A percentile compares a stretch with the other conserved stretches of the same genome.
Evolutionary conservation across 2,329 filamentous ascomycete genomes (phyloP).

Genomic region (Fusarium sp.): DNA sequence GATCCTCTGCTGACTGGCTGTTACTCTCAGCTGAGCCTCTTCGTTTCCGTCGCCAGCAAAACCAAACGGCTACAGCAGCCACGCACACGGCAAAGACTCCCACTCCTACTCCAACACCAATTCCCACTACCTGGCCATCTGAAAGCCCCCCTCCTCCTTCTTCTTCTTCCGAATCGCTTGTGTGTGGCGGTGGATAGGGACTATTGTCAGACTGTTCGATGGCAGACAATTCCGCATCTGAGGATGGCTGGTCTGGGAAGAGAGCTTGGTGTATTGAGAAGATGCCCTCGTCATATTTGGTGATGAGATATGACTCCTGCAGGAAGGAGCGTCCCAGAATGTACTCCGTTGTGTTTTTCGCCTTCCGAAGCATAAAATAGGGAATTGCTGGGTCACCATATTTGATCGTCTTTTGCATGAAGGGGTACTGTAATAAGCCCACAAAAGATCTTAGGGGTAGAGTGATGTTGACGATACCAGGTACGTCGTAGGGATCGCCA

Average conservation of each 20-base stretch:
- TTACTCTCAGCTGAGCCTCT: constrained; percentile 45
- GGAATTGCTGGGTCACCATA: constrained; percentile 63
- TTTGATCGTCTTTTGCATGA: constrained; percentile 59
- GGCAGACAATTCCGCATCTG: constrained; percentile 58
- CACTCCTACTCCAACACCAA: constrained; percentile 63
- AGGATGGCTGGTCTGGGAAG: constrained; percentile 63
- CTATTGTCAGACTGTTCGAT: constrained; percentile 63
- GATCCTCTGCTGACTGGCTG: constrained; percentile 51
- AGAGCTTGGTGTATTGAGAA: constrained; percentile 71
- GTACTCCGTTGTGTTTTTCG: constrained; percentile 67
- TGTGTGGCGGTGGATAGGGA: constrained; percentile 60
- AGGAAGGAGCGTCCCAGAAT: constrained; percentile 78
- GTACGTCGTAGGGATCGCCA: constrained; percentile 63
- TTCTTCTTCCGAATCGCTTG: constrained; percentile 17
- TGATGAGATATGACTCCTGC: constrained; percentile 76
- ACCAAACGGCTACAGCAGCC: constrained; percentile 52
- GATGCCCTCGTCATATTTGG: constrained; percentile 67
- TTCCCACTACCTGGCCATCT: constrained; percentile 61
- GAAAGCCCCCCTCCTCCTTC: constrained; percentile 51
- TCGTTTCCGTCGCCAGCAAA: constrained; percentile 55
- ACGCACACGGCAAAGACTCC: constrained; percentile 53
- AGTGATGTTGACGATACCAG: constrained; percentile 71
- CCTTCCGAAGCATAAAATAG: constrained; percentile 77
- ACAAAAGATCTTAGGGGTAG: constrained; percentile 67
- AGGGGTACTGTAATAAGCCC: constrained; percentile 66